Percentiles rank a stretch among this genome's conserved stretches.
Conservation (phyloP, 257 asterid genomes). For the Solanum medicagineum region DNA sequence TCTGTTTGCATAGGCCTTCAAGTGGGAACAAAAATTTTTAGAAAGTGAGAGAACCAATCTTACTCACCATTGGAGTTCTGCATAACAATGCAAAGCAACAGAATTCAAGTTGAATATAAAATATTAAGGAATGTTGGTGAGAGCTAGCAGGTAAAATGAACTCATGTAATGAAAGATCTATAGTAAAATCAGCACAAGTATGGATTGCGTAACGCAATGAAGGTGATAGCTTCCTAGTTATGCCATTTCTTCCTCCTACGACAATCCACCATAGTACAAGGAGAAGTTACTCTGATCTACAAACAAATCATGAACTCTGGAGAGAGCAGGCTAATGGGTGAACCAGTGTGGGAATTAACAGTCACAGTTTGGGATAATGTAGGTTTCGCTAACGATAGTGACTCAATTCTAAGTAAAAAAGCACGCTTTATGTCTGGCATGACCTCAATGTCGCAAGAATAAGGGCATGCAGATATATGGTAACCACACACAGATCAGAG, state of each 20-base stretch:
- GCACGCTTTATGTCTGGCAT: neutral
- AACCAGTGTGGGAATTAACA: neutral
- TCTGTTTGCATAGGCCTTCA: slow-evolving; percentile 73
- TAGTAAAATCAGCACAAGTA: neutral
- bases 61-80: neutral
- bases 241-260: neutral
- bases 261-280: neutral
- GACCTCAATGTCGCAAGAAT: neutral
- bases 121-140: neutral
- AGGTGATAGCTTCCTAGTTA: neutral
- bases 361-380: neutral
- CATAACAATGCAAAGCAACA: neutral
- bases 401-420: neutral
- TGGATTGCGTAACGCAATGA: neutral
- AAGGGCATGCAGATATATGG: neutral
- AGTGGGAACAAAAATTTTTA: neutral
- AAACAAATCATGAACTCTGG: neutral
- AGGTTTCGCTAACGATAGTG: neutral
- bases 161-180: neutral
- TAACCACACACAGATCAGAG: neutral
- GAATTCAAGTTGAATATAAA: neutral
- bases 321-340: neutral
- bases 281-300: neutral
- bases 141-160: neutral
- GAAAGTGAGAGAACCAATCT: neutral